Evolutionary conservation across 441 rosid genomes (phyloP), one percentile per base, ranked within the genome.

Genomic region (Populus trichocarpa): DNA sequence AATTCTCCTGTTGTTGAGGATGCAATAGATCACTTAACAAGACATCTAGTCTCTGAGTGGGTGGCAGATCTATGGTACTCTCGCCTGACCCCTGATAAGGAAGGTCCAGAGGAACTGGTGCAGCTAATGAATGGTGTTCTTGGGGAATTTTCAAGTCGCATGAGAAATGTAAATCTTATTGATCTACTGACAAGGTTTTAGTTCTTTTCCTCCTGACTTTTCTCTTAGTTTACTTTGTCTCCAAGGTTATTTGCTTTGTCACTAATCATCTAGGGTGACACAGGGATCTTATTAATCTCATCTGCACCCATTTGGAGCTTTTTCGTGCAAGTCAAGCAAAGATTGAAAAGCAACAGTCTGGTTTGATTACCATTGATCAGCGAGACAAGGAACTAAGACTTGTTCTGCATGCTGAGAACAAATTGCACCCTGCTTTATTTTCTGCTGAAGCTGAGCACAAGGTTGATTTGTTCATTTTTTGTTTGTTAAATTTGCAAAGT

Each of bases 371-470:
- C 73, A 87, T 90, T 74, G 92, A 95, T 78, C 77, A 88, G 77
- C 85, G 92, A 82, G 96, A 97, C 85, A 76, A 81, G 78, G 96
- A 91, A 83, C 81, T 95, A 67, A 87, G 81, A 76, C 88, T 77
- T 70, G 74, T 97, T 82, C 85, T 97, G 86, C 95, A 97, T 79
- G 69, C 82, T 8, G 94, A 93, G 81, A 86, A 90, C 85, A 95
- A 89, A 88, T 88, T 97, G 88, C 99, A 93, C 82, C 99, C 99
- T 78, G 99, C 99, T 80, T 84, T 97, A 78, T 97, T 92, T 87
- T 97, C 97, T 79, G 81, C 89, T 77, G 97, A 90, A 81, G 94
- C 99, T 30, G 98, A 95, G 89, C 99, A 97, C 83, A 95, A 92
- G 99, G 99, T 97, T 79, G 33, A 75, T 67, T 70, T 50, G 25